These are phyloP conservation scores for Clarireedia sp. DNA, from an alignment of 2,329 filamentous ascomycete species.

Conservation along the genomic window DNA sequence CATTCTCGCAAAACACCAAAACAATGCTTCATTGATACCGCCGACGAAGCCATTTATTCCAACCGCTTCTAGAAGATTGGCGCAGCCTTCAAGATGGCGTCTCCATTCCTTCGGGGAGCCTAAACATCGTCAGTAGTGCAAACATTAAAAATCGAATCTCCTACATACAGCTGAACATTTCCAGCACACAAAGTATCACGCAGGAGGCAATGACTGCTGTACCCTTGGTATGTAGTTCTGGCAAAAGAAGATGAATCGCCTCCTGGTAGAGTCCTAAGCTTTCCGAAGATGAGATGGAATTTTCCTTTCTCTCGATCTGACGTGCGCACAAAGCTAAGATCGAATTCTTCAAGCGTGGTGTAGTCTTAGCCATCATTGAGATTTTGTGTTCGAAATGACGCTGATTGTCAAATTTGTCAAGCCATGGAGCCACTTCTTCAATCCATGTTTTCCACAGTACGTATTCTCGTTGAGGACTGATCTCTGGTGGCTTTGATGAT, in stretches of 20 bases:
- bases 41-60: conserved; percentile 44
- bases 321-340: conserved; percentile 45
- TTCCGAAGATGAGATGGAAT: conserved; percentile 31
- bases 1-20: conserved; percentile 49
- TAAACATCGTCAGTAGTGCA: not conserved
- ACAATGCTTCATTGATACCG: conserved; percentile 42
- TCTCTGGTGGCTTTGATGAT: conserved; percentile 20
- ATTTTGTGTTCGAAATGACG: conserved; percentile 41
- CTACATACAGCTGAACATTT: conserved; percentile 40
- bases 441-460: conserved; percentile 37
- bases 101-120: conserved; percentile 38
- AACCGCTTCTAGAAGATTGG: conserved; percentile 41
- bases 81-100: conserved; percentile 44
- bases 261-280: conserved; percentile 43
- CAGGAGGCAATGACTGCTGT: conserved; percentile 45
- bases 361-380: conserved; percentile 38
- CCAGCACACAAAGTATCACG: conserved; percentile 45
- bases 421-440: conserved; percentile 31
- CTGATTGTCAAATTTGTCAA: conserved; percentile 43
- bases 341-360: conserved; percentile 39
- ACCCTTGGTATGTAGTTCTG: conserved; percentile 39
- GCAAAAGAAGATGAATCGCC: conserved; percentile 42
- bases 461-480: conserved; percentile 28
- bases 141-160: not conserved
- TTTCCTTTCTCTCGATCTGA: conserved; percentile 40